Evolutionary conservation across 371 early-diverging fungal species (phyloP).

Genomic region (Rhizopus arrhizus): DNA sequence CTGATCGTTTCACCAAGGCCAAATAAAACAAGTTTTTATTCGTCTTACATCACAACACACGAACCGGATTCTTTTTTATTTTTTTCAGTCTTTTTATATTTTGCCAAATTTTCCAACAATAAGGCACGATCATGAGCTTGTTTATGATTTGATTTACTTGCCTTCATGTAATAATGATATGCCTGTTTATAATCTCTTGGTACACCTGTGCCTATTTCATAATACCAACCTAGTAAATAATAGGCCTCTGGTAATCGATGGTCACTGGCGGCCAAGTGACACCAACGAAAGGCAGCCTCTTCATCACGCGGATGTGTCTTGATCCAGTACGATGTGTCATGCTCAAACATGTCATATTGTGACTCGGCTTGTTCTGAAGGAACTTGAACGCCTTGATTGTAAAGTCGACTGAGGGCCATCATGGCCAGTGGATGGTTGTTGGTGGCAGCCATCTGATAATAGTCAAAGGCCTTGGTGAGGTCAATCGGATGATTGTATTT

Average conservation of each 20-base stretch:
- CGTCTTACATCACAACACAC: background rate
- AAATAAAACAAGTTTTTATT: background rate
- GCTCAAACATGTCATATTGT: conserved; percentile 22
- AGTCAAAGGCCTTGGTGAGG: conserved; percentile 24
- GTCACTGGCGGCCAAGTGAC: conserved; percentile 37
- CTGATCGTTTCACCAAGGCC: conserved; percentile 77
- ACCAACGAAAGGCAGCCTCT: conserved; percentile 51
- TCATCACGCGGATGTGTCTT: conserved; percentile 41
- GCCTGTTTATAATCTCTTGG: conserved; percentile 37
- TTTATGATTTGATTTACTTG: conserved; percentile 36
- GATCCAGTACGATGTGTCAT: conserved; percentile 43
- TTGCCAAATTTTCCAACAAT: conserved; percentile 16
- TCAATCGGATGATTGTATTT: conserved; percentile 31
- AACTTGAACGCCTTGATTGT: conserved; percentile 39
- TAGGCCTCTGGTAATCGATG: conserved; percentile 37
- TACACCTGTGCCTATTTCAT: conserved; percentile 50
- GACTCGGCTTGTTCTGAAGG: conserved; percentile 30
- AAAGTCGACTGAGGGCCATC: conserved; percentile 36
- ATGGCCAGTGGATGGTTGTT: conserved; percentile 30
- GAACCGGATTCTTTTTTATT: background rate
- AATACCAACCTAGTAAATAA: conserved; percentile 49
- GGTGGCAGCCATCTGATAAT: conserved; percentile 39
- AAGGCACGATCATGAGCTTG: conserved; percentile 14
- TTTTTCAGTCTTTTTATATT: conserved; percentile 11
- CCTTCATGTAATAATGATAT: conserved; percentile 34